Conservation (phyloP, 805 yeast species). For the Saccharomycopsis oosterbeekiorum region DNA sequence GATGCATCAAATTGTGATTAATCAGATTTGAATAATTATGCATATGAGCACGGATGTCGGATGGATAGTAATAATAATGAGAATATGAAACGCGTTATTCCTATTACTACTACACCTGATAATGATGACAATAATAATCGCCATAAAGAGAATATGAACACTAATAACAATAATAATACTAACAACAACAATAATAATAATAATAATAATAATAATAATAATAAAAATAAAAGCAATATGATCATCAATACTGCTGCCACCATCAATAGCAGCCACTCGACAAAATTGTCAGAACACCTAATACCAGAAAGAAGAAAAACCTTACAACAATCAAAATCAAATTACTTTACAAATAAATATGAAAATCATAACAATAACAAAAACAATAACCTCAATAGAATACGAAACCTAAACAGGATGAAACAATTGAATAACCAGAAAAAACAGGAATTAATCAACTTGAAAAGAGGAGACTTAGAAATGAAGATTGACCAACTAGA, state of each 20-base stretch:
- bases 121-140: no score
- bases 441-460: not conserved
- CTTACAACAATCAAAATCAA: not conserved
- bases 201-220: not conserved
- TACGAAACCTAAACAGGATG: not conserved
- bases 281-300: not conserved
- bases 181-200: not conserved
- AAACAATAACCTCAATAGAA: not conserved
- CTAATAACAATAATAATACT: not conserved
- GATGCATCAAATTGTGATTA: not conserved
- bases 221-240: not conserved
- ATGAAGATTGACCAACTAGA: not conserved
- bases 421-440: not conserved
- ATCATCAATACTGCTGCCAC: not conserved
- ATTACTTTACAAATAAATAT: not conserved
- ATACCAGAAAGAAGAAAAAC: slow-evolving; percentile 1
- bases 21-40: not conserved
- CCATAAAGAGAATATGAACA: not conserved
- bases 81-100: no score
- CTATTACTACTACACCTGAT: no score
- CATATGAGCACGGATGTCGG: not conserved
- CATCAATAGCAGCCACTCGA: not conserved
- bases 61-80: no score
- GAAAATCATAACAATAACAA: not conserved
- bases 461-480: not conserved